phyloP scores from a whole-genome alignment of 805 yeast genomes.

The Sugiyamaella floridensis region DNA sequence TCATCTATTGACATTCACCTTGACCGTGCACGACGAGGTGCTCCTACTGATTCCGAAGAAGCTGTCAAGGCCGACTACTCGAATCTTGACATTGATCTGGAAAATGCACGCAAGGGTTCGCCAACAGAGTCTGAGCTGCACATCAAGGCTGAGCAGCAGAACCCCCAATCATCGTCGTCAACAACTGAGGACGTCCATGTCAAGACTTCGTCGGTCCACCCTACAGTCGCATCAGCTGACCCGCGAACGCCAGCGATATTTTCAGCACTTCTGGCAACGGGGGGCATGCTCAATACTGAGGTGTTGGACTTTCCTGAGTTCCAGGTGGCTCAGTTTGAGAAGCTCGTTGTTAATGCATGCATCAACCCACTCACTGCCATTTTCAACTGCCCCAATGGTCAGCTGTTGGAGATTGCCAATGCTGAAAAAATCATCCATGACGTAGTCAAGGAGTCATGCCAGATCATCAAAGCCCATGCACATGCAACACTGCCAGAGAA shows the following conservation, averaged over 20 bases:
- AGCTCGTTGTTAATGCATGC: constrained; percentile 72
- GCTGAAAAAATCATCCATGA: constrained; percentile 32
- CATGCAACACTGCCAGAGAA: constrained; percentile 20
- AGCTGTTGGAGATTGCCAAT: constrained; percentile 41
- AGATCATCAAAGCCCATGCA: constrained; percentile 35
- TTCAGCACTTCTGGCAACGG: constrained; percentile 8
- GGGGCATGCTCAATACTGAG: constrained; percentile 13
- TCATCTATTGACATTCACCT: background rate
- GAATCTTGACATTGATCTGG: background rate
- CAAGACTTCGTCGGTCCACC: background rate
- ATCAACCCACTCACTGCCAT: constrained; percentile 80
- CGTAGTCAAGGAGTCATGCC: constrained; percentile 42
- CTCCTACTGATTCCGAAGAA: constrained; percentile 8
- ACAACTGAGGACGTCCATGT: no score
- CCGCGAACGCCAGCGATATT: constrained; percentile 1
- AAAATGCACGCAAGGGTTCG: background rate
- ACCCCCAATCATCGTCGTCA: no score
- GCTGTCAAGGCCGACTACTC: constrained; percentile 9
- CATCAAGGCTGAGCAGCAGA: background rate
- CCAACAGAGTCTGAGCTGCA: background rate
- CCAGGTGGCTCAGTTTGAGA: constrained; percentile 59
- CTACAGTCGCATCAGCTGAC: background rate
- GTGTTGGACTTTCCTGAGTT: constrained; percentile 37
- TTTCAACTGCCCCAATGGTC: constrained; percentile 72
- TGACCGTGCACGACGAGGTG: background rate